Conservation (phyloP, 306 rosid genomes). For the Lathyrus oleraceus region DNA sequence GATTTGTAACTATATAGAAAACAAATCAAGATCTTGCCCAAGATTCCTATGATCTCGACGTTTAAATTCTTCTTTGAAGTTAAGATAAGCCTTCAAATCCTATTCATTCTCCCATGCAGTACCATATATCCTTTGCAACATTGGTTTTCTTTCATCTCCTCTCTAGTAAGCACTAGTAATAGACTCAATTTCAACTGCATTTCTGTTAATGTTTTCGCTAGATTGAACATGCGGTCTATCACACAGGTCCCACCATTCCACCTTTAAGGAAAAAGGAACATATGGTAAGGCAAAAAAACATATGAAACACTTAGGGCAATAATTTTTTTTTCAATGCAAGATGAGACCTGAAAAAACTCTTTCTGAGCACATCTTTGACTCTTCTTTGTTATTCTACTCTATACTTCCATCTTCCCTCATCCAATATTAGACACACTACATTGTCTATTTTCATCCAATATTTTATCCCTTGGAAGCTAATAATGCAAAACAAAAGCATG, state of each 20-base stretch:
- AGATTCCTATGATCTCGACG: constrained; percentile 93
- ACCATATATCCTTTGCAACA: constrained; percentile 96
- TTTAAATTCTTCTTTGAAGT: constrained; percentile 94
- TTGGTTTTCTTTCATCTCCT: constrained; percentile 93
- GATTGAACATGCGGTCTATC: constrained; percentile 96
- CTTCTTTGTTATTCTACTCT: constrained; percentile 38
- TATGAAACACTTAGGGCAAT: constrained; percentile 23
- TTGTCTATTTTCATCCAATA: constrained; percentile 40
- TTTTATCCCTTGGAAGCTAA: too few relatives aligned
- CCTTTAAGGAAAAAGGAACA: constrained; percentile 52
- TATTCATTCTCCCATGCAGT: constrained; percentile 98
- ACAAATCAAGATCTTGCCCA: constrained; percentile 95
- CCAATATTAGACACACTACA: constrained; percentile 40
- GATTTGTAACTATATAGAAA: constrained; percentile 78
- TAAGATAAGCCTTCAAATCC: constrained; percentile 81
- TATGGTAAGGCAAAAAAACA: constrained; percentile 25
- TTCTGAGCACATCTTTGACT: constrained; percentile 30
- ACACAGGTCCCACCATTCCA: constrained; percentile 98
- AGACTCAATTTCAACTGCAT: constrained; percentile 93
- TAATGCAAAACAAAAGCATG: too few relatives aligned
- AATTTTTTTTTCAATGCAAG: constrained; percentile 30
- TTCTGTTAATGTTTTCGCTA: constrained; percentile 85
- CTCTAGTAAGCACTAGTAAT: constrained; percentile 99
- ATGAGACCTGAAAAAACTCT: constrained; percentile 34
- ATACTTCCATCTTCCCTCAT: constrained; percentile 41